These are phyloP conservation scores for Melanomma pulvis-pyrius DNA, from an alignment of 495 filamentous ascomycete species.

Conservation along the genomic window DNA sequence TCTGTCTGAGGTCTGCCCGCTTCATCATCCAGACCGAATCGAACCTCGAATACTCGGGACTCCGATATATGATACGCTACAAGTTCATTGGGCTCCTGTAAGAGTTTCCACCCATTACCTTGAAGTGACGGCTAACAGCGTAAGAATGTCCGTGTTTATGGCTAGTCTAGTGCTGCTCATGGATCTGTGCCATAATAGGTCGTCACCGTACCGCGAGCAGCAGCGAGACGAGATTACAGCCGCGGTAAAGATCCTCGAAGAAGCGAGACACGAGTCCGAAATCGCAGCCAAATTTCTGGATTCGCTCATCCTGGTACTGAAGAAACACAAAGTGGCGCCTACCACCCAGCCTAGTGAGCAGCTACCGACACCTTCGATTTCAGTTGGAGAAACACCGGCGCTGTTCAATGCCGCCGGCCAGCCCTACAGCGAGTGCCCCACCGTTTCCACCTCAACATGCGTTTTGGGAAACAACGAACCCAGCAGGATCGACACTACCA, in stretches of 20 bases:
- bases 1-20: slow-evolving; percentile 28
- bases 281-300: slow-evolving; percentile 45
- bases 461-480: too few species aligned
- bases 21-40: slow-evolving; percentile 1
- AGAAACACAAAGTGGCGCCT: slow-evolving; percentile 39
- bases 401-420: not conserved
- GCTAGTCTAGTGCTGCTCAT: slow-evolving; percentile 53
- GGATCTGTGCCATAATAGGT: slow-evolving; percentile 51
- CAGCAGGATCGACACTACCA: not conserved
- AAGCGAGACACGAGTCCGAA: slow-evolving; percentile 44
- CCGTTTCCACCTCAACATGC: too few species aligned
- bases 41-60: not conserved
- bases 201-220: slow-evolving; percentile 42
- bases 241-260: slow-evolving; percentile 52
- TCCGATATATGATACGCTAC: not conserved
- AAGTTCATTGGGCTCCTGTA: not conserved
- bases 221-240: slow-evolving; percentile 49
- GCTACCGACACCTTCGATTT: too few species aligned
- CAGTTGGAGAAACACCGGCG: too few species aligned
- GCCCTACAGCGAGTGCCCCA: not conserved
- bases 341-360: not conserved
- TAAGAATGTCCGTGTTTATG: slow-evolving; percentile 46
- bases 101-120: too few species aligned
- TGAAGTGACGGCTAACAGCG: too few species aligned
- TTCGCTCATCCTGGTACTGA: slow-evolving; percentile 43